Percentiles rank a stretch among this genome's conserved stretches.
These are phyloP conservation scores for Symbiotaphrina buchneri DNA, from an alignment of 495 filamentous ascomycete genomes.

Conservation along the genomic window DNA sequence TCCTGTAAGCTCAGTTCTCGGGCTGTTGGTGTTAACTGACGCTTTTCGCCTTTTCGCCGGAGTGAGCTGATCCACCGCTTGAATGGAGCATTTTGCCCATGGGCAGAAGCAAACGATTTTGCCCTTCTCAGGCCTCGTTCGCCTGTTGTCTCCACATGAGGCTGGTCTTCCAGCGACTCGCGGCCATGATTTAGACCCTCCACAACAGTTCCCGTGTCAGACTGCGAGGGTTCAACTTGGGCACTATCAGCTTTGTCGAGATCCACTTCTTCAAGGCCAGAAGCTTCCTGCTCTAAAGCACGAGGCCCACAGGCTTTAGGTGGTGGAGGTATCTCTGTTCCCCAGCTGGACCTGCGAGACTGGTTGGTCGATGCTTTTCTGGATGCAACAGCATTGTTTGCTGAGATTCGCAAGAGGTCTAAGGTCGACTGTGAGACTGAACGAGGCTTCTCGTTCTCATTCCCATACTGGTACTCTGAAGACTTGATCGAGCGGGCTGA, in stretches of 20 bases:
- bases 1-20: no score
- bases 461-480: neutral
- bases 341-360: constrained; percentile 5
- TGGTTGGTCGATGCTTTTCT: constrained; percentile 1
- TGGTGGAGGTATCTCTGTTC: constrained; percentile 2
- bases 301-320: neutral
- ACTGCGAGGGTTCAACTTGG: neutral
- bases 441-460: constrained; percentile 1
- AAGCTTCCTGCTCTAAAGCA: constrained; percentile 1
- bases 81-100: no score
- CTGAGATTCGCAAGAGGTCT: neutral
- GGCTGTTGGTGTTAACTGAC: neutral
- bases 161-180: no score
- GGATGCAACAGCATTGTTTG: no score
- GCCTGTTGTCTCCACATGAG: no score
- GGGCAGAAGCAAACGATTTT: no score
- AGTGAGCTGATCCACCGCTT: constrained; percentile 1
- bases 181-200: no score
- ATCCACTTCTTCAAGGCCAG: constrained; percentile 2
- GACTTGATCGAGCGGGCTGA: no score
- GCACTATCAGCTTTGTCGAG: no score
- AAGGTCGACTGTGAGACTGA: neutral
- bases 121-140: no score
- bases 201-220: no score
- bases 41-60: neutral